Conservation (phyloP, 2,329 filamentous ascomycete species). For the Neurospora sp. region DNA sequence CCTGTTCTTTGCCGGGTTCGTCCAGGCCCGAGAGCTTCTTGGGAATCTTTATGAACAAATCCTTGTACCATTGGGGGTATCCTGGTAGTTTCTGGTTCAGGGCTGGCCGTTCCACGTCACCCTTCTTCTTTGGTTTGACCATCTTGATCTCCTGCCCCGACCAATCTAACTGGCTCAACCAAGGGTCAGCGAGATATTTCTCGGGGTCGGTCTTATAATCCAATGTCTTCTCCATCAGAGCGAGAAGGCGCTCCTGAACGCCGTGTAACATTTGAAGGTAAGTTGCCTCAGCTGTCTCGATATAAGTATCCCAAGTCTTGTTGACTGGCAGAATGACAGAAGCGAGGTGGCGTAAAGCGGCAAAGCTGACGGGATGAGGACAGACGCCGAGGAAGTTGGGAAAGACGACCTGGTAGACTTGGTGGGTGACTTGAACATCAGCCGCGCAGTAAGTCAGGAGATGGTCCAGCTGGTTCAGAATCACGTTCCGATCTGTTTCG, state of each 20-base stretch:
- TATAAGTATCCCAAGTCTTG: slow-evolving; percentile 76
- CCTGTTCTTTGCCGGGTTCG: slow-evolving; percentile 26
- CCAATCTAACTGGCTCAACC: slow-evolving; percentile 93
- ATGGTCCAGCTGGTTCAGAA: slow-evolving; percentile 64
- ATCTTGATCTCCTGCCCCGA: slow-evolving; percentile 84
- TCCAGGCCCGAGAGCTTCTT: slow-evolving; percentile 22
- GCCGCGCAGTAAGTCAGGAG: slow-evolving; percentile 90
- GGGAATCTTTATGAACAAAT: slow-evolving; percentile 59
- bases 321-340: slow-evolving; percentile 88
- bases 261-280: slow-evolving; percentile 67
- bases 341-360: slow-evolving; percentile 83
- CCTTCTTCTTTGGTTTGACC: slow-evolving; percentile 85
- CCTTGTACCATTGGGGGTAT: slow-evolving; percentile 94
- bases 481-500: slow-evolving; percentile 61
- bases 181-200: slow-evolving; percentile 70
- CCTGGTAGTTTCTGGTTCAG: slow-evolving; percentile 87
- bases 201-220: slow-evolving; percentile 59
- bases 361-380: slow-evolving; percentile 95
- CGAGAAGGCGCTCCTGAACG: slow-evolving; percentile 66
- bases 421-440: slow-evolving; percentile 86
- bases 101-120: slow-evolving; percentile 64
- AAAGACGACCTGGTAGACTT: slow-evolving; percentile 89
- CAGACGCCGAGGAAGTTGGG: slow-evolving; percentile 82
- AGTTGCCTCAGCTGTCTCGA: slow-evolving; percentile 72
- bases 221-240: slow-evolving; percentile 67